Percentiles rank a stretch among this genome's conserved stretches.
Conservation (phyloP, 768 basidiomycete genomes). For the Tylopilus vinaceipallidus region DNA sequence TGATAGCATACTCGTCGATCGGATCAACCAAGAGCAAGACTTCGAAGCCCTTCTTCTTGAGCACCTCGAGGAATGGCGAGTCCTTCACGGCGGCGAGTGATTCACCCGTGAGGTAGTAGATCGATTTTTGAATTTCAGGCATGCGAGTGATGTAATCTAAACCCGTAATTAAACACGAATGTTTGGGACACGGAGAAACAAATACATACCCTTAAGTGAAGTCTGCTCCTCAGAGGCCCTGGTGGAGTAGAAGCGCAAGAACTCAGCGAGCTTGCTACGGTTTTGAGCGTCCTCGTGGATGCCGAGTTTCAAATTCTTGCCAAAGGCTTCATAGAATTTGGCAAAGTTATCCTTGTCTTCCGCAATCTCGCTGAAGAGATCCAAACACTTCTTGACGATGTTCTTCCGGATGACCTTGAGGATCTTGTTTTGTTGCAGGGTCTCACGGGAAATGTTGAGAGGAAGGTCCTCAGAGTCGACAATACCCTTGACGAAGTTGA, state of each 20-base stretch:
- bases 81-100: conserved; percentile 87
- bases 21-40: conserved; percentile 97
- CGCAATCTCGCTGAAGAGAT: conserved; percentile 91
- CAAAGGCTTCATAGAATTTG: conserved; percentile 98
- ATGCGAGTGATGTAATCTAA: conserved; percentile 98
- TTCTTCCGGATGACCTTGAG: conserved; percentile 99
- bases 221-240: conserved; percentile 88
- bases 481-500: conserved; percentile 99
- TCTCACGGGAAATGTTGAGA: conserved; percentile 99
- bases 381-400: conserved; percentile 97
- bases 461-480: conserved; percentile 99
- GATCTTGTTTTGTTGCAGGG: conserved; percentile 99
- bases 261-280: conserved; percentile 98
- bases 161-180: background rate
- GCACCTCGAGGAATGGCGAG: conserved; percentile 98
- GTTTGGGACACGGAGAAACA: background rate
- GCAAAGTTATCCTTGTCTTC: conserved; percentile 99
- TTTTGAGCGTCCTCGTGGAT: conserved; percentile 99
- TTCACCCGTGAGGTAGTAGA: conserved; percentile 99
- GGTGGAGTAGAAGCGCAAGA: conserved; percentile 97
- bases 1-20: conserved; percentile 98
- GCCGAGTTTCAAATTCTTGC: conserved; percentile 99
- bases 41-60: conserved; percentile 99
- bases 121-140: conserved; percentile 98
- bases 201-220: conserved; percentile 81